Base-by-base conservation (phyloP, 2,329 filamentous ascomycete genomes). In the Fonsecaea erecta region DNA sequence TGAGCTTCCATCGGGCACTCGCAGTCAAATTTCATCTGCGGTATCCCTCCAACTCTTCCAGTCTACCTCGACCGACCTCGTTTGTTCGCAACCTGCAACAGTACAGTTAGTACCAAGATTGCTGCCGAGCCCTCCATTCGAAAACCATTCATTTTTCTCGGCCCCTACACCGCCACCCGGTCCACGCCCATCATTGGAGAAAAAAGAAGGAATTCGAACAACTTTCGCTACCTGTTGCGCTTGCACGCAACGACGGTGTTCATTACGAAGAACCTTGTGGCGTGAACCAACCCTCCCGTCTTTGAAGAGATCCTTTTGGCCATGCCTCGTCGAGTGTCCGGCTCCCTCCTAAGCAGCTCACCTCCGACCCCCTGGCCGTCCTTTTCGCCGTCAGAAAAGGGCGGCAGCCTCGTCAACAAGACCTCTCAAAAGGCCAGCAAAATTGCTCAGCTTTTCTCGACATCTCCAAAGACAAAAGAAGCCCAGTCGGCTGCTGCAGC, bases 361-460 rank as follows among this genome's bases (percentile, higher is more conserved):
- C 77, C 83, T 72, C 77, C 80, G 73, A 75, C 76, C 66, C 77
- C 80, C 72, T 77, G 82, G 74, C 76, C 77, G 68, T 79, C 82
- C 73, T 79, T 82, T 76, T 81, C 84, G 73, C 75, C 78, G 70
- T 73, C 82, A 74, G 70, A 71, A 59, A 87, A 87, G 78, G 81
- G 80, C 76, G 80, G 80, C 67, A 77, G 77, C 62, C 59, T 77
- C 73, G 79, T 78, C 69, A 81, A 82, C 73, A 75, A 80, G 64
- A 79, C 83, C 62, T 79, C 81, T 61, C 77, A 81, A 73, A 92
- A 91, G 79, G 85, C 86, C 76, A 93, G 88, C 78, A 90, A 91
- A 75, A 86, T 96, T 72, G 87, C 88, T 71, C 89, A 93, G 75
- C 87, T 96, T 80, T 96, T 96, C 79, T 91, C 90, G 65, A 87